Conservation (phyloP, 768 basidiomycete genomes). For the Boletales sp. region DNA sequence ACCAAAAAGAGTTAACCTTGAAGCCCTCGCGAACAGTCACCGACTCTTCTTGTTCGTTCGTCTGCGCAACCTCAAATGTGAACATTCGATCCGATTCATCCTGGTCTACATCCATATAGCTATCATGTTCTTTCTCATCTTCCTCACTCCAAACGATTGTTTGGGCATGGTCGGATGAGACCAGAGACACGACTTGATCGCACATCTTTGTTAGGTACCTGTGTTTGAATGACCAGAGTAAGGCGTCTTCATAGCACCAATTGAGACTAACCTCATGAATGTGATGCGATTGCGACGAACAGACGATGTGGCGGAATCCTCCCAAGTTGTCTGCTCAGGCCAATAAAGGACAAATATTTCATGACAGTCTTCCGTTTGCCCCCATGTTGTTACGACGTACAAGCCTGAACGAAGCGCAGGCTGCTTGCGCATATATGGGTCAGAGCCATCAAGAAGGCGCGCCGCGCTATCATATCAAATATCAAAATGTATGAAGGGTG, state of each 20-base stretch:
- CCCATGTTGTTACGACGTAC: slow-evolving; percentile 13
- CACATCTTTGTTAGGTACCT: slow-evolving; percentile 60
- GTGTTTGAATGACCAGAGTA: neutral
- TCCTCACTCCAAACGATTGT: slow-evolving; percentile 45
- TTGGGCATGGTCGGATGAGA: slow-evolving; percentile 46
- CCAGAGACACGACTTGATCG: slow-evolving; percentile 50
- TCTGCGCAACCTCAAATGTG: slow-evolving; percentile 52
- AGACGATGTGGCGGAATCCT: slow-evolving; percentile 42
- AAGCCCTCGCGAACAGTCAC: slow-evolving; percentile 44
- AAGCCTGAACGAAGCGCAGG: slow-evolving; percentile 21
- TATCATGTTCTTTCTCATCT: slow-evolving; percentile 23
- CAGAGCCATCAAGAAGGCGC: slow-evolving; percentile 14
- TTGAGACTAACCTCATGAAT: slow-evolving; percentile 50
- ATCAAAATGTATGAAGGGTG: neutral
- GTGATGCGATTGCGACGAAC: slow-evolving; percentile 52
- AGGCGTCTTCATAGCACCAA: neutral
- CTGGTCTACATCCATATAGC: slow-evolving; percentile 32
- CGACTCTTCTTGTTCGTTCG: slow-evolving; percentile 51
- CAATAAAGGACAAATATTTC: slow-evolving; percentile 53
- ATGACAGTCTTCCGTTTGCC: slow-evolving; percentile 2
- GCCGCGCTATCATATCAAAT: slow-evolving; percentile 3
- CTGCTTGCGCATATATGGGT: neutral
- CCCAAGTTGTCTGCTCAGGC: slow-evolving; percentile 61
- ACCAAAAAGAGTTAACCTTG: slow-evolving; percentile 28
- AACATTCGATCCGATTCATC: slow-evolving; percentile 47